Evolutionary conservation across 345 rosid species (phyloP), one percentile per base, ranked within the genome.

Genomic region (Physaria fendleri): DNA sequence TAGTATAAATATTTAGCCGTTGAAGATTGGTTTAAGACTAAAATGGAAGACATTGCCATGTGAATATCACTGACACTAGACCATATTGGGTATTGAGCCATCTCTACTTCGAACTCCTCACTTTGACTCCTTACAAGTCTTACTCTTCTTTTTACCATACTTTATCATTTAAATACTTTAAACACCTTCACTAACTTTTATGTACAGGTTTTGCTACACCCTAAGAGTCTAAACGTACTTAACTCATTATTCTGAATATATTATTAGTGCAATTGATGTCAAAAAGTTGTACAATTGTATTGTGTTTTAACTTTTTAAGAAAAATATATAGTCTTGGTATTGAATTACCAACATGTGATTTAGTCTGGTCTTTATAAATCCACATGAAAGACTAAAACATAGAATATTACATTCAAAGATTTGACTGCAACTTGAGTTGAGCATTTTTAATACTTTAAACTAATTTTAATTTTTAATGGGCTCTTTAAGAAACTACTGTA

Each of bases 61-160:
- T 84, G 91, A 79, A 25, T 25, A 65, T 52, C 53, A 63, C 84
- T 77, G 85, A 73, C 59, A 67, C 59, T 48, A 60, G 42, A 13
- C 64, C 59, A 11, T 43, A 50, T 84, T 64, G 90, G 71, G 69
- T 71, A 24, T 14, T 57, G 85, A 73, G 79, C 77, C 71, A 57
- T 74, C 79, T 78, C 75, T 72, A 74, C 64, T 61, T 72, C 67
- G 74, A 72, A 71, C 62, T 76, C 64, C 56, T 64, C 69, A 22
- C 69, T 71, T 81, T 79, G 83, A 78, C 82, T 79, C 76, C 76
- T 21, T 30, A 17, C 45, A 33, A 55, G 68, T 66, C 59, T 66
- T 35, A 59, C 59, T 44, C 51, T 47, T 69, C 56, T 62, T 69
- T 69, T 60, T 43, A 53, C 51, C 24, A n/a, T 27, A 15, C 37